Conservation (phyloP, 164 flowering plant species). For the Taxillus chinensis region DNA sequence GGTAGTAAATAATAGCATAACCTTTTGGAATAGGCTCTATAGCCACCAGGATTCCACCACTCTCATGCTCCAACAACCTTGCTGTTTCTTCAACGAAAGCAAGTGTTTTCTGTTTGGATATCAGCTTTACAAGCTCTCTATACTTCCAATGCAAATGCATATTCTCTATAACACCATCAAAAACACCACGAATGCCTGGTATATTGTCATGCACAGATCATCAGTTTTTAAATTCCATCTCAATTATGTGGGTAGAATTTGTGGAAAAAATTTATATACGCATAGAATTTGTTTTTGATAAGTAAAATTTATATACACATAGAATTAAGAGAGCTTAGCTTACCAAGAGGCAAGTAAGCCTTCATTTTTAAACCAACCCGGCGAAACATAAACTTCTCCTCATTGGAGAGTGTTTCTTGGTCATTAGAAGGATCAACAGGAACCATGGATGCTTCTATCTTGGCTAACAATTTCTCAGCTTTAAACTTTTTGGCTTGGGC, state of each 20-base stretch:
- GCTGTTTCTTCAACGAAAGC: constrained; percentile 92
- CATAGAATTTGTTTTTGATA: not conserved
- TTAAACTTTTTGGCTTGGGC: constrained; percentile 74
- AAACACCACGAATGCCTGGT: constrained; percentile 94
- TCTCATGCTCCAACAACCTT: constrained; percentile 82
- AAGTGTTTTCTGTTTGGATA: constrained; percentile 77
- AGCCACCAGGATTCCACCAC: constrained; percentile 87
- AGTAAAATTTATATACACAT: not conserved
- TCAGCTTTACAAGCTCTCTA: constrained; percentile 90
- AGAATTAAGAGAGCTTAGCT: constrained; percentile 11
- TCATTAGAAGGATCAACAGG: constrained; percentile 83
- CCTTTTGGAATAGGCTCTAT: constrained; percentile 96
- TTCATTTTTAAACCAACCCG: constrained; percentile 92
- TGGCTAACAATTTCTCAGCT: constrained; percentile 71
- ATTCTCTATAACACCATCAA: constrained; percentile 96
- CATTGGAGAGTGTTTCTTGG: constrained; percentile 86
- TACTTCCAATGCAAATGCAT: constrained; percentile 99
- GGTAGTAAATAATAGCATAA: constrained; percentile 78
- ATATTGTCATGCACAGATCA: constrained; percentile 1
- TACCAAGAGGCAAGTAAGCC: constrained; percentile 86
- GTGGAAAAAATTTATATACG: not conserved
- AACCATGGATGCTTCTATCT: constrained; percentile 77
- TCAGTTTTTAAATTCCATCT: constrained; percentile 2
- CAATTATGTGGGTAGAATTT: too few relatives aligned
- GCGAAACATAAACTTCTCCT: constrained; percentile 86